Base-by-base conservation (phyloP, 1,284 basidiomycete genomes). In the Microbotryomycetes sp. region DNA sequence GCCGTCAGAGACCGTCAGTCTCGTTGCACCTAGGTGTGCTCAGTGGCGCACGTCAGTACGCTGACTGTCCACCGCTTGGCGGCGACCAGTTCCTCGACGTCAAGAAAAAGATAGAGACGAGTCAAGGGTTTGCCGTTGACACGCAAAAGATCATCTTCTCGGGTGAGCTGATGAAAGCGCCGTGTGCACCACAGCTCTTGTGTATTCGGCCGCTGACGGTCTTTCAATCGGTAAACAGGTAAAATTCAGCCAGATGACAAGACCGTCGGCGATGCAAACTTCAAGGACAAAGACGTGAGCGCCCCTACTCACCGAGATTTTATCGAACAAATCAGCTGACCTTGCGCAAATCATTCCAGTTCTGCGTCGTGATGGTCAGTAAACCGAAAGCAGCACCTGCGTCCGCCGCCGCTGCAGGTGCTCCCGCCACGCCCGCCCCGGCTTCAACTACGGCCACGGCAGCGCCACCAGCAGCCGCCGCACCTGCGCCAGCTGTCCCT, bases 341-440 rank as follows among this genome's bases (percentile, higher is more conserved):
- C 56, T 28, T 21, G 5, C 16, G 15, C 35, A 9, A 15, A 5
- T 16, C 3, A 52, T 4, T 21, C 45, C 59, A 68, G 76, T 99
- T 99, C 79, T 80, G 98, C 62, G 96, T 99, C 21, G 83, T 98
- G 52, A 98, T 98, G 94, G 89, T 97, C 50, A 85, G 91, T 57
- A 98, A 97, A 82, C 84, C 83, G 24, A 85, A 87, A 75, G 79
- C 84, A 2, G 78, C 79, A 0, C 75, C 69, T 18, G 66, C 75
- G 15, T 61, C 72, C 18, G 68, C 75, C 26, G 71, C 73, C 15
- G 59, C 75, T 18, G 64, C 76, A 13, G 35, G 71, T 30, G 60
- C 72, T 18, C 64, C 76, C 29, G 56, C 56, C 7, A 30, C 67
- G 65, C 74, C 41, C 69, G 65, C 76, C 35, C 23, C 65, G n/a